phyloP scores from a whole-genome alignment of 192 early-diverging fungal species.

The Podila horticola region DNA sequence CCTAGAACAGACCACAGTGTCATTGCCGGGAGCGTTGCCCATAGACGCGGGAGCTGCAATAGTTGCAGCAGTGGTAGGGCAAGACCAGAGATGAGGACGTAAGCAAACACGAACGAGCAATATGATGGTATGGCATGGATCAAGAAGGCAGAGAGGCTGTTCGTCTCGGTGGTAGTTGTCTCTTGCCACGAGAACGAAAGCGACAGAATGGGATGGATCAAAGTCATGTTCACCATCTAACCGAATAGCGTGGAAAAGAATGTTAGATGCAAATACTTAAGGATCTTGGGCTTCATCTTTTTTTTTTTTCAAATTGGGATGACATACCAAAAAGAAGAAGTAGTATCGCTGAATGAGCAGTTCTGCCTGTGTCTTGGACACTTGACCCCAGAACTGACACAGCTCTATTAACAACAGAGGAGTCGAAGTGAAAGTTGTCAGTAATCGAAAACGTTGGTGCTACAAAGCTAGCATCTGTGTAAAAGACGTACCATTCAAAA shows the following conservation, averaged over 20 bases:
- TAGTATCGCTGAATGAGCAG: constrained; percentile 16
- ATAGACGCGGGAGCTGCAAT: constrained; percentile 21
- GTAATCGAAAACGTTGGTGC: background rate
- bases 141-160: constrained; percentile 6
- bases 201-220: constrained; percentile 16
- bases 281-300: too few relatives aligned
- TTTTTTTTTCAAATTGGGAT: too few relatives aligned
- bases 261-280: background rate
- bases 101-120: constrained; percentile 28
- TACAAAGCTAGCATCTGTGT: background rate
- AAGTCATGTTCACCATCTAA: constrained; percentile 9
- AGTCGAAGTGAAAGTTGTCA: too few relatives aligned
- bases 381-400: constrained; percentile 20
- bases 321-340: constrained; percentile 20
- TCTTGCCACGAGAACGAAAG: constrained; percentile 29
- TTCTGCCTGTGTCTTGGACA: constrained; percentile 27
- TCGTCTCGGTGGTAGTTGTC: background rate
- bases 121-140: constrained; percentile 37
- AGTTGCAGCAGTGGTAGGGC: constrained; percentile 15
- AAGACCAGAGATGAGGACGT: constrained; percentile 18
- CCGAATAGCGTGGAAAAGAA: background rate
- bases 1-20: constrained; percentile 29
- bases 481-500: constrained; percentile 19
- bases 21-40: constrained; percentile 19
- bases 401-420: constrained; percentile 5